Percentiles rank a stretch among this genome's conserved stretches.
phyloP scores from a whole-genome alignment of 345 rosid genomes.

The Excoecaria cochinchinensis region DNA sequence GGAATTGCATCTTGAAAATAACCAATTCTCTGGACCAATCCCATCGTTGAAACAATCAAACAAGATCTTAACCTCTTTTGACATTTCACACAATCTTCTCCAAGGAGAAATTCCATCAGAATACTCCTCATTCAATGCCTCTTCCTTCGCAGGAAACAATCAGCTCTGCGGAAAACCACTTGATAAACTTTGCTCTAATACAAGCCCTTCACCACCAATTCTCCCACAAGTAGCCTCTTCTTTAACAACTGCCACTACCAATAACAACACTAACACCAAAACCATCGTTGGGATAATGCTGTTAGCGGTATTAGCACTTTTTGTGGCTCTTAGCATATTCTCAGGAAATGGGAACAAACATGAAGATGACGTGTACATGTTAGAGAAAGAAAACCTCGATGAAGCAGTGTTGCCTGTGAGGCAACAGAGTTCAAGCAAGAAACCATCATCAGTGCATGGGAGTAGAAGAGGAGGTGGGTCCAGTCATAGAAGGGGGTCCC shows the following conservation, averaged over 20 bases:
- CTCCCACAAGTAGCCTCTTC: background rate
- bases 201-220: background rate
- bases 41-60: slow-evolving; percentile 37
- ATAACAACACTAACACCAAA: background rate
- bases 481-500: slow-evolving; percentile 3
- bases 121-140: slow-evolving; percentile 27
- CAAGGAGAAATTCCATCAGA: slow-evolving; percentile 56
- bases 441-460: slow-evolving; percentile 12
- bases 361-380: slow-evolving; percentile 43
- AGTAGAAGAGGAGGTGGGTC: slow-evolving; percentile 37
- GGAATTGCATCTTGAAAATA: slow-evolving; percentile 66
- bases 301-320: background rate
- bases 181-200: slow-evolving; percentile 28
- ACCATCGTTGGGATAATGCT: slow-evolving; percentile 8
- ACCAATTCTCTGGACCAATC: slow-evolving; percentile 60
- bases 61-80: slow-evolving; percentile 26
- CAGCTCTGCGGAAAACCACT: slow-evolving; percentile 57
- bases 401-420: slow-evolving; percentile 37
- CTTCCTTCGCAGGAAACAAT: slow-evolving; percentile 39
- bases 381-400: slow-evolving; percentile 45
- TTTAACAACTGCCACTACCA: background rate
- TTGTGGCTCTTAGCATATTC: background rate
- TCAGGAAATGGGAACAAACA: slow-evolving; percentile 13
- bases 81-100: slow-evolving; percentile 58
- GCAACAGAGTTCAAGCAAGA: slow-evolving; percentile 34